Percentiles rank a stretch among this genome's conserved stretches.
These are phyloP conservation scores for Trichosporon ovoides DNA, from an alignment of 1,284 basidiomycete species.

Conservation along the genomic window DNA sequence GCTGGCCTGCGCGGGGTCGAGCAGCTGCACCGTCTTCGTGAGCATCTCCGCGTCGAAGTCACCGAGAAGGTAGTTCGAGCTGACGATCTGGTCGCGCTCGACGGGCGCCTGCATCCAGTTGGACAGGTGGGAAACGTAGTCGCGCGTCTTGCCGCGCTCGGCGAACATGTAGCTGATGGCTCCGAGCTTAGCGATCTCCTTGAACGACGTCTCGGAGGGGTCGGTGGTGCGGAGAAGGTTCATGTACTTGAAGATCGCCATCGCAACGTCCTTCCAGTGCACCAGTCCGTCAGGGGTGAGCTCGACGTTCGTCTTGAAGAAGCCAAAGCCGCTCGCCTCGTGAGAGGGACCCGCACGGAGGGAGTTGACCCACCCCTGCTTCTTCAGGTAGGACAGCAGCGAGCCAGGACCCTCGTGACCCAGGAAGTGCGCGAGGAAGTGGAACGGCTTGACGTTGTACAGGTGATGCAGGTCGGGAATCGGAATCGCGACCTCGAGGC, in stretches of 20 bases:
- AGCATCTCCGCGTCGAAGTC: slow-evolving; percentile 68
- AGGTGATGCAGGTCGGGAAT: slow-evolving; percentile 73
- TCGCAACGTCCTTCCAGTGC: slow-evolving; percentile 69
- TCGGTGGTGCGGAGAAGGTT: slow-evolving; percentile 66
- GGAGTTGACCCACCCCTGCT: slow-evolving; percentile 81
- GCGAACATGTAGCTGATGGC: slow-evolving; percentile 79
- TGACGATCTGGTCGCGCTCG: slow-evolving; percentile 72
- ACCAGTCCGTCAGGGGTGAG: slow-evolving; percentile 83
- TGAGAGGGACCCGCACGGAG: slow-evolving; percentile 69
- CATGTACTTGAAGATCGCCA: slow-evolving; percentile 80
- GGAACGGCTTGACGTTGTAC: slow-evolving; percentile 75
- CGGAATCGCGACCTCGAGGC: slow-evolving; percentile 82
- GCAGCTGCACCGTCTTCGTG: slow-evolving; percentile 57
- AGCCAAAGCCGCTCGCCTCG: slow-evolving; percentile 68
- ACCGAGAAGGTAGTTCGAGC: slow-evolving; percentile 66
- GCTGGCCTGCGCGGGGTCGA: slow-evolving; percentile 59
- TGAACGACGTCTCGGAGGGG: slow-evolving; percentile 68
- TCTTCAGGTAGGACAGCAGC: slow-evolving; percentile 84
- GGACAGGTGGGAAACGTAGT: slow-evolving; percentile 73
- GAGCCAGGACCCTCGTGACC: slow-evolving; percentile 97
- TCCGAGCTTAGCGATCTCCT: slow-evolving; percentile 70
- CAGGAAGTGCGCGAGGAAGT: slow-evolving; percentile 78
- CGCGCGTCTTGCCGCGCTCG: slow-evolving; percentile 73
- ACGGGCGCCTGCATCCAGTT: slow-evolving; percentile 63
- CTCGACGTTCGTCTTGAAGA: slow-evolving; percentile 78